phyloP scores from a whole-genome alignment of 2,329 filamentous ascomycete genomes.

The Corinectria fuckeliana region DNA sequence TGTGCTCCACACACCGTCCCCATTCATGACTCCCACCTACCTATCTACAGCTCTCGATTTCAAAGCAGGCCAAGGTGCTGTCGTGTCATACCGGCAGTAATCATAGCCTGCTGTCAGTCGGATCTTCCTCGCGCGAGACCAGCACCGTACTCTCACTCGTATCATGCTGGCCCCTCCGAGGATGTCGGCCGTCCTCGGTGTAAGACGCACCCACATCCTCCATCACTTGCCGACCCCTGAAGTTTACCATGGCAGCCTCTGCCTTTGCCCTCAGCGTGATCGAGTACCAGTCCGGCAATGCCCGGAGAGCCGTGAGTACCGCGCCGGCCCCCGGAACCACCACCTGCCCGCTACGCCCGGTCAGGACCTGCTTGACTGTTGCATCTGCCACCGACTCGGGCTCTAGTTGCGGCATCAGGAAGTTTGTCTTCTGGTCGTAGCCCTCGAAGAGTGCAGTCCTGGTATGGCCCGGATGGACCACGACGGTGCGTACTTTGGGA shows the following conservation, averaged over 20 bases:
- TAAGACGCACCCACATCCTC: conserved; percentile 51
- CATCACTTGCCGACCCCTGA: conserved; percentile 55
- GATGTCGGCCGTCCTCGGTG: conserved; percentile 25
- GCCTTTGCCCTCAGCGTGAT: conserved; percentile 54
- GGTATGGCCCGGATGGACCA: conserved; percentile 62
- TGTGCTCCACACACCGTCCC: not conserved
- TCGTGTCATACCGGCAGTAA: conserved; percentile 1
- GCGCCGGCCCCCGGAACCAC: conserved; percentile 52
- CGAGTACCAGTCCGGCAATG: conserved; percentile 69
- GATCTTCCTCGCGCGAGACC: conserved; percentile 38
- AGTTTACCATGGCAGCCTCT: conserved; percentile 51
- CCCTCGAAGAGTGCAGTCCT: conserved; percentile 47
- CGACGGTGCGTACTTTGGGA: conserved; percentile 68
- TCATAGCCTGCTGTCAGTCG: not conserved
- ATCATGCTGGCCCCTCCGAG: conserved; percentile 30
- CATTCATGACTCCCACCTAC: conserved; percentile 1
- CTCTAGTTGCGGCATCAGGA: conserved; percentile 44
- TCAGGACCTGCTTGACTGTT: conserved; percentile 57
- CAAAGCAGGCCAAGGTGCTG: conserved; percentile 5
- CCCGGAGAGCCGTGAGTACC: conserved; percentile 53
- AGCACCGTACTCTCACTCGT: conserved; percentile 47
- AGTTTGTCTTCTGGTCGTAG: conserved; percentile 60
- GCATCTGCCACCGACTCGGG: conserved; percentile 53
- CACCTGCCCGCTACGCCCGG: conserved; percentile 55
- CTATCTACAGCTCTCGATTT: conserved; percentile 1